Percentiles rank a stretch among this genome's conserved stretches.
phyloP scores from a whole-genome alignment of 2,329 filamentous ascomycete species.

The Whalleya microplaca region DNA sequence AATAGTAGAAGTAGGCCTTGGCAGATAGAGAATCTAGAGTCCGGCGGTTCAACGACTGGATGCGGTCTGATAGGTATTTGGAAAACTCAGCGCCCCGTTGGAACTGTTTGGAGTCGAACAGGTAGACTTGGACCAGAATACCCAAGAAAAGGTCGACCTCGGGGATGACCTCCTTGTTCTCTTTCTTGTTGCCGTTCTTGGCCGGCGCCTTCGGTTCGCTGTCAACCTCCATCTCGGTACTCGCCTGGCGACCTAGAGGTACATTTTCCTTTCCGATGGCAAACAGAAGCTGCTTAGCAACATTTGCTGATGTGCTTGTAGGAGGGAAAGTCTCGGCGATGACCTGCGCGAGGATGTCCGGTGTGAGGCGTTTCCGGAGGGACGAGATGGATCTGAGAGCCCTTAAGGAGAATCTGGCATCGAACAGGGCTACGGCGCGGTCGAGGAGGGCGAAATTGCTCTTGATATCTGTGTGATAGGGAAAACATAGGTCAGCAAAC shows the following conservation, averaged over 20 bases:
- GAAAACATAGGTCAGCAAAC: constrained; percentile 25
- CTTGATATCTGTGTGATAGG: constrained; percentile 75
- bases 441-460: constrained; percentile 91
- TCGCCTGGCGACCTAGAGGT: constrained; percentile 60
- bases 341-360: constrained; percentile 79
- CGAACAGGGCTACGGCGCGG: constrained; percentile 88
- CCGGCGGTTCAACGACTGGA: constrained; percentile 88
- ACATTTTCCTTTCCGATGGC: constrained; percentile 71
- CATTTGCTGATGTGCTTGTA: constrained; percentile 61
- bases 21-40: constrained; percentile 92
- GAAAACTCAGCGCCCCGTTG: constrained; percentile 86
- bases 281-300: constrained; percentile 70
- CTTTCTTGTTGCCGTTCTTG: constrained; percentile 65
- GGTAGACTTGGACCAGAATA: constrained; percentile 83
- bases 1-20: constrained; percentile 98
- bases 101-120: constrained; percentile 83
- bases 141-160: constrained; percentile 89
- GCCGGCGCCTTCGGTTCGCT: constrained; percentile 55
- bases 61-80: constrained; percentile 76
- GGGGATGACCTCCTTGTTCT: constrained; percentile 75
- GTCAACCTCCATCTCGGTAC: constrained; percentile 75
- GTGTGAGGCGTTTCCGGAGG: constrained; percentile 86
- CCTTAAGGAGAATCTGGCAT: constrained; percentile 91
- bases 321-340: constrained; percentile 79
- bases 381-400: constrained; percentile 95